Evolutionary conservation across 1,284 basidiomycete genomes (phyloP).

Genomic region (Pseudozyma tsukubaensis): DNA sequence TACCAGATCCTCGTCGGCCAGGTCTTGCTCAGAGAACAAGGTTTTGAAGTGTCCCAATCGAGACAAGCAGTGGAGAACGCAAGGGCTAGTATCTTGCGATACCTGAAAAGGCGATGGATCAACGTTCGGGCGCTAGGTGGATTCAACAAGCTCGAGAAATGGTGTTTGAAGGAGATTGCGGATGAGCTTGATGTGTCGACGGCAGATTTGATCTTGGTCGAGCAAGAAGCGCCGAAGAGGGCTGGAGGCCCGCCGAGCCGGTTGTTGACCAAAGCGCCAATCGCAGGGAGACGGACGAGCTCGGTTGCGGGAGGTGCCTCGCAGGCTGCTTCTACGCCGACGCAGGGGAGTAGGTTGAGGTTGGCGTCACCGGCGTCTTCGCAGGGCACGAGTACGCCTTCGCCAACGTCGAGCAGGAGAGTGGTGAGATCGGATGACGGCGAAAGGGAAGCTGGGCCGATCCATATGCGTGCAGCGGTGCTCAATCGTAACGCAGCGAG

Average conservation of each 20-base stretch:
- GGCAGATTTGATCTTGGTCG: conserved; percentile 47
- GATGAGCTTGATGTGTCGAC: conserved; percentile 56
- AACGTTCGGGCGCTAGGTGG: conserved; percentile 81
- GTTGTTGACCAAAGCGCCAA: conserved; percentile 7
- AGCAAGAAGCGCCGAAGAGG: conserved; percentile 15
- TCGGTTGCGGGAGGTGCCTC: conserved; percentile 13
- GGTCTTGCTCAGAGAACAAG: conserved; percentile 60
- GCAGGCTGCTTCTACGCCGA: conserved; percentile 5
- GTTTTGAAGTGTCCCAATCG: conserved; percentile 21
- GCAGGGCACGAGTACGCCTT: neutral
- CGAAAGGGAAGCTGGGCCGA: conserved; percentile 58
- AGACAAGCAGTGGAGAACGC: conserved; percentile 54
- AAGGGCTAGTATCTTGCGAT: conserved; percentile 49
- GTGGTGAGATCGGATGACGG: conserved; percentile 12
- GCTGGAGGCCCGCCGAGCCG: conserved; percentile 4
- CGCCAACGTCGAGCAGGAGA: conserved; percentile 3
- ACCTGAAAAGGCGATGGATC: conserved; percentile 73
- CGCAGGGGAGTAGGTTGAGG: conserved; percentile 3
- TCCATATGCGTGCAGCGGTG: conserved; percentile 59
- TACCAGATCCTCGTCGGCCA: conserved; percentile 60
- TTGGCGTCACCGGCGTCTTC: conserved; percentile 13
- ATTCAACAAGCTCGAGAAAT: conserved; percentile 82
- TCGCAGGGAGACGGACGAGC: conserved; percentile 7
- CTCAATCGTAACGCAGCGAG: conserved; percentile 61
- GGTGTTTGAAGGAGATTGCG: conserved; percentile 86